Evolutionary conservation across 139 green algal genomes (phyloP), one percentile per base, ranked within the genome.

Genomic region (Marvania coccoides): DNA sequence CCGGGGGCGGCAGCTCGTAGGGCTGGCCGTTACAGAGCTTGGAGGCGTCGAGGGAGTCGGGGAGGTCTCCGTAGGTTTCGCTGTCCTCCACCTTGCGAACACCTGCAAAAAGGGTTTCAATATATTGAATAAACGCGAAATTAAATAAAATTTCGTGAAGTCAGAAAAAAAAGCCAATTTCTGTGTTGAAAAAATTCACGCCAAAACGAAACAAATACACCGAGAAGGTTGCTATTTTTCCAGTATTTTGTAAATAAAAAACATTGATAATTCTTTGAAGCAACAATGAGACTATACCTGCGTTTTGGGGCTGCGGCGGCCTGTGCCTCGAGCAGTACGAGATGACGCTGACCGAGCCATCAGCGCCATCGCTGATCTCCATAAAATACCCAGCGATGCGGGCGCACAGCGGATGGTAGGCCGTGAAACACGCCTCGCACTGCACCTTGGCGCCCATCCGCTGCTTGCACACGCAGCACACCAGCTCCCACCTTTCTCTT

Each of bases 401-500:
- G 2, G 67, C 91, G 63, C 91, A 97, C 36, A 95, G 78, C 3
- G 89, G 87, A 77, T 97, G 91, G 76, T 87, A 97, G 6, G 91
- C 83, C 5, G 76, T 61, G 77, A 90, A 96, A 83, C 91, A 97
- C 28, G 60, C 59, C 35, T 65, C 65, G 80, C 91, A 97, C 80
- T 96, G 91, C 8, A 97, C 87, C 77, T 95, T 96, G 58, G 89
- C 90, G n/a, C 91, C 91, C 75, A 88, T 80, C 15, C 82, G 80
- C 77, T 92, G 86, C 3, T 78, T 74, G 88, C 89, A 97, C 42
- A 96, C 62, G 72, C 67, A 83, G 80, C 91, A 97, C 31, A 70
- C 54, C 48, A 96, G 83, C 59, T 92, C 82, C 91, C 91, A 97
- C 36, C 91, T 85, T 65, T 96, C 90, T 29, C 81, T 80, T 45